Evolutionary conservation across 352 stramenopile species (phyloP).

Genomic region (Thalassiosira allenii): DNA sequence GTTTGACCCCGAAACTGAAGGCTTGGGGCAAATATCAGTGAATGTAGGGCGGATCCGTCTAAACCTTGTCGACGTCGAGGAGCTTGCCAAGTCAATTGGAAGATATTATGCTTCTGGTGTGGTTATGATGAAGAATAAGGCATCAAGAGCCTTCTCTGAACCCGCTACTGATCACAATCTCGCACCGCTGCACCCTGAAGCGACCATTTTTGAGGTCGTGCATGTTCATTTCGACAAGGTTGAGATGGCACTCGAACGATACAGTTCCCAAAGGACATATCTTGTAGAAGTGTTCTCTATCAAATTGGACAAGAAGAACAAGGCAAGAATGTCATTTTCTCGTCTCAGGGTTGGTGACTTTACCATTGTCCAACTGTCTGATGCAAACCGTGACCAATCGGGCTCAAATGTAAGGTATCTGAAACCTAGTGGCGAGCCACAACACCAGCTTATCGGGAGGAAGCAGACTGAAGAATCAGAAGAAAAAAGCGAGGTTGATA

Average conservation of each 20-base stretch:
- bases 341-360: slow-evolving; percentile 39
- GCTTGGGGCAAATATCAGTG: slow-evolving; percentile 51
- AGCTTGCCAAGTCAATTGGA: slow-evolving; percentile 73
- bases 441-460: slow-evolving; percentile 46
- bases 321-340: slow-evolving; percentile 44
- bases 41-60: slow-evolving; percentile 69
- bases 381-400: slow-evolving; percentile 21
- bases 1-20: background rate
- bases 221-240: slow-evolving; percentile 67
- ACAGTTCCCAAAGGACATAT: slow-evolving; percentile 74
- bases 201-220: slow-evolving; percentile 29
- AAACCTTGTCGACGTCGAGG: slow-evolving; percentile 82
- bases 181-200: background rate
- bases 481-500: background rate
- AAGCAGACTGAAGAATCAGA: no score
- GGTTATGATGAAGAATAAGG: slow-evolving; percentile 18
- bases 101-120: slow-evolving; percentile 76
- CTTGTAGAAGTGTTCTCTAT: slow-evolving; percentile 67
- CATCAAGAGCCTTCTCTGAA: no score
- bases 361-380: slow-evolving; percentile 50
- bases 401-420: slow-evolving; percentile 15
- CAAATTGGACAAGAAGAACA: slow-evolving; percentile 48
- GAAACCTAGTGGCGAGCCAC: slow-evolving; percentile 40
- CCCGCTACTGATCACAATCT: background rate
- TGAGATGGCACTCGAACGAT: slow-evolving; percentile 77